Evolutionary conservation across 73 alveolate species (phyloP).

Genomic region (Blepharisma japonicum): DNA sequence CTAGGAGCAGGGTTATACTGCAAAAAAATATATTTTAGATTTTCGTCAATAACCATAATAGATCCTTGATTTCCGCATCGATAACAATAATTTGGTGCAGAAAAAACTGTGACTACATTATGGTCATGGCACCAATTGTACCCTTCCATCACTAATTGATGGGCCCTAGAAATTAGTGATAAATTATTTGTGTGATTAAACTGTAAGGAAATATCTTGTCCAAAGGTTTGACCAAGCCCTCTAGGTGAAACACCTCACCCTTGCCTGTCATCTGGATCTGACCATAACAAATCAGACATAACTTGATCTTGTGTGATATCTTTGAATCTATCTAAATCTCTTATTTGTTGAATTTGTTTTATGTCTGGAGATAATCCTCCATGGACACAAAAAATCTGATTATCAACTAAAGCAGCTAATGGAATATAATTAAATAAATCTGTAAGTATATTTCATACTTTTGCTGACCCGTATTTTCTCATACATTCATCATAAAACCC

Average conservation of each 20-base stretch:
- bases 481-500: conserved; percentile 71
- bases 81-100: conserved; percentile 95
- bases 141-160: conserved; percentile 80
- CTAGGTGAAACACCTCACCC: conserved; percentile 70
- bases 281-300: conserved; percentile 84
- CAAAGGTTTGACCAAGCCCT: conserved; percentile 66
- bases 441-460: conserved; percentile 53
- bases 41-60: conserved; percentile 47
- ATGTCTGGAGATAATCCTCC: conserved; percentile 95
- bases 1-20: conserved; percentile 89
- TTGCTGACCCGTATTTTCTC: conserved; percentile 58
- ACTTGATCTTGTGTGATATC: conserved; percentile 82
- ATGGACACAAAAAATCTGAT: conserved; percentile 92
- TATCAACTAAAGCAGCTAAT: conserved; percentile 46
- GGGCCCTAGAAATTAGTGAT: conserved; percentile 72
- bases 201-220: conserved; percentile 42
- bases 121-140: conserved; percentile 71
- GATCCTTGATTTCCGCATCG: conserved; percentile 81
- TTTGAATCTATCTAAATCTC: conserved; percentile 65
- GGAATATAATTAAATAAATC: conserved; percentile 67
- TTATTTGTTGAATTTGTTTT: conserved; percentile 85
- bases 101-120: conserved; percentile 83
- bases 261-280: conserved; percentile 76
- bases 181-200: conserved; percentile 61
- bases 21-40: conserved; percentile 48